Evolutionary conservation across 2,329 filamentous ascomycete genomes (phyloP), one percentile per base, ranked within the genome.

Genomic region (Microcyclospora pomicola): DNA sequence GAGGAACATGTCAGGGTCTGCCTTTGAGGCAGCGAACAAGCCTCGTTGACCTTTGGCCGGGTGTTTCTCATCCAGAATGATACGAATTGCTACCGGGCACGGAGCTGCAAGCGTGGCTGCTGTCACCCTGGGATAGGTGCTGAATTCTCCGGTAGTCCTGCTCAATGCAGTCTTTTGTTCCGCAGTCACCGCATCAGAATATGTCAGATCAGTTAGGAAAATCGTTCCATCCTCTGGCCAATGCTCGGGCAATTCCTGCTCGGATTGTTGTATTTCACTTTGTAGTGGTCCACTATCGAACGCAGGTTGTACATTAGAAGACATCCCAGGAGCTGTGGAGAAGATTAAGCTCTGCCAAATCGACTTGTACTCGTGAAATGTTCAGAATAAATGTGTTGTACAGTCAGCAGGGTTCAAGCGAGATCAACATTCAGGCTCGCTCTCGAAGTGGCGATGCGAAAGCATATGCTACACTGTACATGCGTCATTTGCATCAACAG

Each of bases 41-140:
- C 67, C 68, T 39, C 58, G 47, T 48, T 72, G 67, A 11, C 62
- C 61, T 36, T 59, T 40, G 2, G 68, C 69, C 10, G 69, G 69
- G 45, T 72, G 69, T 5, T 54, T 53, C 2, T 54, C 40, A 37
- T 54, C 52, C 14, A 50, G 44, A 37, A 71, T 66, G 28, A 54
- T 51, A 5, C 47, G 54, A 38, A 71, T 68, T 15, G 53, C 58
- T 37, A 69, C 60, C 9, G 55, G 37, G 28, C 56, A 59, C 0
- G 64, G 60, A 3, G 50, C 48, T 6, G 40, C 36, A 19, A 56
- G 40, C 10, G 44, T 40, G 9, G 37, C 31, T 2, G 38, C 33
- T 2, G 46, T 33, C 14, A 59, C 36, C 40, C 52, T 50, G 9
- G 43, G 38, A 37, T 47, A 51, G 4, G 43, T 41, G 10, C 44